phyloP scores from a whole-genome alignment of 345 rosid genomes.

The Anastatica hierochuntica region DNA sequence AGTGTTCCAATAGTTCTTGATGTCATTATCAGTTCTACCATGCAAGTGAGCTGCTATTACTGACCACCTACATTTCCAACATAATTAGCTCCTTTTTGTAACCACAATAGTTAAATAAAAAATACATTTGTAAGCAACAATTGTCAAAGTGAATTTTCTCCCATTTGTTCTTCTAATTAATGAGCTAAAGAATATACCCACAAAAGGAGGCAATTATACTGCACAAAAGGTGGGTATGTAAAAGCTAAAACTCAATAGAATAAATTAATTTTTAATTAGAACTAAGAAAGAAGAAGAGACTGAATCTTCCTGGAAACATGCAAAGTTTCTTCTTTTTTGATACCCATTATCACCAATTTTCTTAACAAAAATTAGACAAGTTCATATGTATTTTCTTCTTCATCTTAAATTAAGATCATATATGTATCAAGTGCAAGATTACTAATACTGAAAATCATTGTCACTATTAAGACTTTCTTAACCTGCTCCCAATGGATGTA shows the following conservation, averaged over 20 bases:
- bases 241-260: no score
- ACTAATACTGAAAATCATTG: background rate
- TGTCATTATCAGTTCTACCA: constrained; percentile 89
- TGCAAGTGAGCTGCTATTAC: constrained; percentile 79
- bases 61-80: constrained; percentile 61
- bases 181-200: constrained; percentile 23
- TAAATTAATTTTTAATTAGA: background rate
- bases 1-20: constrained; percentile 92
- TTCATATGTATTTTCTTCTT: no score
- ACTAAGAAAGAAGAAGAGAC: background rate
- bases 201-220: constrained; percentile 25
- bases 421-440: constrained; percentile 3
- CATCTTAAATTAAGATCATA: background rate
- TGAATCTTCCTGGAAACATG: constrained; percentile 24
- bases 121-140: background rate
- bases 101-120: background rate
- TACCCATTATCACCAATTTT: constrained; percentile 4
- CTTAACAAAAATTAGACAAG: constrained; percentile 1
- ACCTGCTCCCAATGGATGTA: constrained; percentile 90
- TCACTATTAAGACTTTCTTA: background rate
- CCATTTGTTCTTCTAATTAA: background rate
- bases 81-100: no score
- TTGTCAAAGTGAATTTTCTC: constrained; percentile 6
- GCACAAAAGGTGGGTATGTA: constrained; percentile 22
- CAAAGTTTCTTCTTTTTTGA: constrained; percentile 13